Conservation (phyloP, 176 grass and related monocot genomes). For the Musa schizocarpa region DNA sequence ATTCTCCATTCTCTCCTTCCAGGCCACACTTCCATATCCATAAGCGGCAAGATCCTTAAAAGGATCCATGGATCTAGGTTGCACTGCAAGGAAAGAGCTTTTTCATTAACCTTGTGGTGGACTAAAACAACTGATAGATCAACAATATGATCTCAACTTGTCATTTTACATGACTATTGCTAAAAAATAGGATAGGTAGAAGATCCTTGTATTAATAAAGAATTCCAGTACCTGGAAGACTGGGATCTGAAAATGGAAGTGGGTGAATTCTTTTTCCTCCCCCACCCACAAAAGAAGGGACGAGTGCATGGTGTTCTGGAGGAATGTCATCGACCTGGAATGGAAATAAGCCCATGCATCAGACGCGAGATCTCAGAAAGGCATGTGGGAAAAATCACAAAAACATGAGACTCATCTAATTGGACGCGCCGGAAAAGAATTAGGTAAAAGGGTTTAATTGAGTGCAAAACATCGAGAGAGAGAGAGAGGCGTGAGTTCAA, state of each 20-base stretch:
- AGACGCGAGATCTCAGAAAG: background rate
- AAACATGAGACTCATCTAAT: background rate
- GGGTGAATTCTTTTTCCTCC: slow-evolving; percentile 86
- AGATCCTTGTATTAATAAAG: background rate
- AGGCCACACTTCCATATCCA: slow-evolving; percentile 86
- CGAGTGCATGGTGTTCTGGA: slow-evolving; percentile 87
- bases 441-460: background rate
- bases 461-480: background rate
- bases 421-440: background rate
- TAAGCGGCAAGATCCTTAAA: slow-evolving; percentile 87
- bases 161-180: background rate
- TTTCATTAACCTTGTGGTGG: background rate
- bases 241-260: slow-evolving; percentile 68
- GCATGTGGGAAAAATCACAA: background rate
- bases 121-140: background rate
- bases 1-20: slow-evolving; percentile 71
- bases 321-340: slow-evolving; percentile 79
- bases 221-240: slow-evolving; percentile 39
- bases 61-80: slow-evolving; percentile 93
- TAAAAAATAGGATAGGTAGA: background rate
- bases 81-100: slow-evolving; percentile 35
- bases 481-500: background rate
- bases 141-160: background rate
- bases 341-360: background rate
- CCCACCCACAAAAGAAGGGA: slow-evolving; percentile 71